Evolutionary conservation across 345 rosid genomes (phyloP), one percentile per base, ranked within the genome.

Genomic region (Eucalyptus virginea): DNA sequence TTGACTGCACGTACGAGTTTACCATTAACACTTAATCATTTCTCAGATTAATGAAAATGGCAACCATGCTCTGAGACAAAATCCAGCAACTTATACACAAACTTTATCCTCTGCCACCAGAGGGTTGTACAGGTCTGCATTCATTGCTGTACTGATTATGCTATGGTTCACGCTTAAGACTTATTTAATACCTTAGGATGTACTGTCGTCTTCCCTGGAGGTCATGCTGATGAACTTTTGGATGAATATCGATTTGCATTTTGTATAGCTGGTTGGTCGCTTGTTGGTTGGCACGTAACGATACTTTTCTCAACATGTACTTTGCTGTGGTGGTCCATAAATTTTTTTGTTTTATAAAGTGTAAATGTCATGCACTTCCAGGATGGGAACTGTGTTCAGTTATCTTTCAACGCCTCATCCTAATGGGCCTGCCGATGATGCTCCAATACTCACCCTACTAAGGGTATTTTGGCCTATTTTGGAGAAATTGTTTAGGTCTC

Each of bases 371-470:
- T 87, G 62, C 77, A 88, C 89, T 89, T 88, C 83, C 95, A 98
- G 99, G 94, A 94, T 96, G 91, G 99, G 99, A 91, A 94, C 96
- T 91, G 98, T 96, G 90, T 93, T 96, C 90, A 91, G 95, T 92
- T 96, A 96, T 94, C 98, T 96, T 87, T 93, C 94, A 12, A 91
- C 93, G 56, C 89, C 95, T 88, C 87, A 90, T 89, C 91, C 94
- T 50, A 89, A 92, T 89, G 94, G 93, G 88, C 91, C 92, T 88
- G 93, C 92, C 47, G 92, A 93, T 81, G 97, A 96, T 86, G 94
- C 96, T 95, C 95, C 99, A 88, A 92, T 95, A 62, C 93, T 93
- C 90, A 91, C 93, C 34, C 90, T 96, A 88, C 88, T 98, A 88
- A 93, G 96, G 87, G 94, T 94, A 86, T 96, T 98, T 89, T 98